Evolutionary conservation across 75 land plant genomes (phyloP).

Genomic region (Cunninghamia lanceolata): DNA sequence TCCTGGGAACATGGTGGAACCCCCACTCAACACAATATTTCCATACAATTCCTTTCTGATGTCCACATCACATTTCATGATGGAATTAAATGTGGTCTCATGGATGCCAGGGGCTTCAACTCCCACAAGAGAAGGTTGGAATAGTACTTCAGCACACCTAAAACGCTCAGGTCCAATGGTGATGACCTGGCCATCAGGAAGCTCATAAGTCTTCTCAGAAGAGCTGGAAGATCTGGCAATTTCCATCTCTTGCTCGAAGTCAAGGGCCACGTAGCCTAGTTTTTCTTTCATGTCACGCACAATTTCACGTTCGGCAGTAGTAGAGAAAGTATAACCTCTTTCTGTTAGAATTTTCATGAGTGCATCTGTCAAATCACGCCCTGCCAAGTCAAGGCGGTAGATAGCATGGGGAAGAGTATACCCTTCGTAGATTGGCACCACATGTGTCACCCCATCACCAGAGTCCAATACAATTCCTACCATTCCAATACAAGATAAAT

Average conservation of each 20-base stretch:
- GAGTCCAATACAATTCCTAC: slow-evolving; percentile 31
- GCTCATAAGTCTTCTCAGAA: slow-evolving; percentile 21
- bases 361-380: slow-evolving; percentile 38
- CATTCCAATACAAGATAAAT: neutral
- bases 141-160: slow-evolving; percentile 32
- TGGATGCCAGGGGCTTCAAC: slow-evolving; percentile 35
- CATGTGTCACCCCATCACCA: slow-evolving; percentile 41
- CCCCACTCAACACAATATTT: slow-evolving; percentile 51
- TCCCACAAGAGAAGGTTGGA: slow-evolving; percentile 30
- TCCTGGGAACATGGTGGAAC: slow-evolving; percentile 48
- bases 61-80: slow-evolving; percentile 53
- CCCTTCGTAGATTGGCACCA: slow-evolving; percentile 36
- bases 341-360: slow-evolving; percentile 37
- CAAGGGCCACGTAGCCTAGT: slow-evolving; percentile 24
- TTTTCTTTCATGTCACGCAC: slow-evolving; percentile 41
- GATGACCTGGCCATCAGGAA: slow-evolving; percentile 23
- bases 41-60: slow-evolving; percentile 49
- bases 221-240: slow-evolving; percentile 1
- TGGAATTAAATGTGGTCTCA: slow-evolving; percentile 42
- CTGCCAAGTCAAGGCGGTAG: slow-evolving; percentile 32
- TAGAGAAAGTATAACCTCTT: slow-evolving; percentile 37
- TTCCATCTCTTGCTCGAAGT: slow-evolving; percentile 29
- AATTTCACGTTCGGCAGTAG: slow-evolving; percentile 40
- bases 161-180: slow-evolving; percentile 24
- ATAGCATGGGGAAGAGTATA: slow-evolving; percentile 31